phyloP scores from a whole-genome alignment of 2,329 filamentous ascomycete genomes.

The Xylariaceae sp. region DNA sequence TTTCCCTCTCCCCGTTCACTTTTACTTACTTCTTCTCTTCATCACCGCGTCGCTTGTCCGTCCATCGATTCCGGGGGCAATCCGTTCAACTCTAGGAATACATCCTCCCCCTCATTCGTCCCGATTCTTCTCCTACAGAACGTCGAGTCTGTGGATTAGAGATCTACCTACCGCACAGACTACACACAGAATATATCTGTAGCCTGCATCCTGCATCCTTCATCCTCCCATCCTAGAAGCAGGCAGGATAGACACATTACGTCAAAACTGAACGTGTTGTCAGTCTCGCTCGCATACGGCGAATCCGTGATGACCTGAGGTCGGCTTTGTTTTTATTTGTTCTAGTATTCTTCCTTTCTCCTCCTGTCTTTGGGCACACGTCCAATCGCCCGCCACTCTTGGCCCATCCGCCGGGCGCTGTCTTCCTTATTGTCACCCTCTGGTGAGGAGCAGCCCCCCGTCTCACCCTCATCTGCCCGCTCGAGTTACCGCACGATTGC shows the following conservation, averaged over 20 bases:
- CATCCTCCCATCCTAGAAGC: neutral
- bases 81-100: neutral
- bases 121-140: conserved; percentile 4
- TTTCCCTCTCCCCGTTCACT: neutral
- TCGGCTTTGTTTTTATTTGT: conserved; percentile 22
- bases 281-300: neutral
- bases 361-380: conserved; percentile 17
- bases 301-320: conserved; percentile 24
- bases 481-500: conserved; percentile 2
- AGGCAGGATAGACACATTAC: neutral
- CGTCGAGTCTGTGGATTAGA: neutral
- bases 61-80: neutral
- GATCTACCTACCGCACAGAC: neutral
- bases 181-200: no score
- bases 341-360: conserved; percentile 1
- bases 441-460: conserved; percentile 6
- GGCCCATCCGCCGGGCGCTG: conserved; percentile 9
- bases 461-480: neutral
- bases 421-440: conserved; percentile 7
- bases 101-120: neutral
- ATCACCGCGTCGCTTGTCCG: conserved; percentile 1
- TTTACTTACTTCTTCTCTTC: neutral
- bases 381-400: conserved; percentile 17
- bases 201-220: neutral
- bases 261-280: neutral